These are phyloP conservation scores for Annona cherimola DNA, from an alignment of 164 flowering plant genomes.

Conservation along the genomic window DNA sequence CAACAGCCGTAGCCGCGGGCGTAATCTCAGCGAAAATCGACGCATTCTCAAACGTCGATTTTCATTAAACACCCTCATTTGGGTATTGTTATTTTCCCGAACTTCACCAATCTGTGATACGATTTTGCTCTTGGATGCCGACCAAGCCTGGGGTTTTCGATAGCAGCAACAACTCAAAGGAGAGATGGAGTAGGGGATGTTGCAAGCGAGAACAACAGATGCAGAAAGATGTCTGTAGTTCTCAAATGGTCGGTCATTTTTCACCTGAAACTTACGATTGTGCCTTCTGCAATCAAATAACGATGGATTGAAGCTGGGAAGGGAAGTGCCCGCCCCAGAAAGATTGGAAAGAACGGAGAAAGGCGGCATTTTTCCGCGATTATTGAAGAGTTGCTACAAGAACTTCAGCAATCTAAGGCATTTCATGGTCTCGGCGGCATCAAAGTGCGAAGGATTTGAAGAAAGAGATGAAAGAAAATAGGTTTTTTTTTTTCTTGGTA, in stretches of 20 bases:
- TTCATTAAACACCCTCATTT: conserved; percentile 18
- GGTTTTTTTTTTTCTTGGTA: too few species aligned
- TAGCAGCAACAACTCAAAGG: conserved; percentile 19
- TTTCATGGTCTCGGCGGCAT: too few species aligned
- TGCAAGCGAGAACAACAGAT: conserved; percentile 15
- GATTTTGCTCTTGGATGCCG: conserved; percentile 19
- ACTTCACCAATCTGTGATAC: conserved; percentile 21
- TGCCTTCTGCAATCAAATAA: conserved; percentile 10
- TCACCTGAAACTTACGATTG: conserved; percentile 14
- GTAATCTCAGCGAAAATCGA: conserved; percentile 58
- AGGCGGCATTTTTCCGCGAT: conserved; percentile 25
- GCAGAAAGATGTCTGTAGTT: conserved; percentile 13
- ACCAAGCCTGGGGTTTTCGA: conserved; percentile 24
- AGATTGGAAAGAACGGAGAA: conserved; percentile 29
- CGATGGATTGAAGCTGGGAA: conserved; percentile 19
- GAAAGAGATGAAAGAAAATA: too few species aligned
- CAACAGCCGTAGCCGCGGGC: conserved; percentile 53
- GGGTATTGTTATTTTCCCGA: conserved; percentile 23
- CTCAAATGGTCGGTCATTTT: conserved; percentile 22
- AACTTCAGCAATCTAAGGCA: too few species aligned
- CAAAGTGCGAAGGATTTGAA: too few species aligned
- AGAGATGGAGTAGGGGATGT: conserved; percentile 19
- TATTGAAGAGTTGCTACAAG: too few species aligned
- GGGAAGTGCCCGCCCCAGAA: conserved; percentile 25
- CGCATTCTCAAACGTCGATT: conserved; percentile 17